A percentile compares a stretch with the other conserved stretches of the same genome.
Evolutionary conservation across 139 green algal genomes (phyloP).

Genomic region (Chlorella sorokiniana): DNA sequence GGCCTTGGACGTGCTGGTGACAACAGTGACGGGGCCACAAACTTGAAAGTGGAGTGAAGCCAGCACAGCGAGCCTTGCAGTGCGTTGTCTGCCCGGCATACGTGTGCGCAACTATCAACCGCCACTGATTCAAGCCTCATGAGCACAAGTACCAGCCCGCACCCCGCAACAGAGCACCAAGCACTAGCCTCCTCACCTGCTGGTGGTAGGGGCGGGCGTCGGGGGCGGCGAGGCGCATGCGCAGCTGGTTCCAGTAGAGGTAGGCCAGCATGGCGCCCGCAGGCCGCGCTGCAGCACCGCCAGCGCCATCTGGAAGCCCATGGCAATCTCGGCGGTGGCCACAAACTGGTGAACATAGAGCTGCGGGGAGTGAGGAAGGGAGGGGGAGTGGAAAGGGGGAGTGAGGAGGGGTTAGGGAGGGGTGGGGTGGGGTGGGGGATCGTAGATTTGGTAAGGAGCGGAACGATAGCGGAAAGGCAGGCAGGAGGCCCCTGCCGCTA

Average conservation of each 20-base stretch:
- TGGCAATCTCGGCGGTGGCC: constrained; percentile 1
- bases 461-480: too few relatives aligned
- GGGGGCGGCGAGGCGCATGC: constrained; percentile 29
- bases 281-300: constrained; percentile 13
- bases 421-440: not conserved
- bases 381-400: not conserved
- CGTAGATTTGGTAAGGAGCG: too few relatives aligned
- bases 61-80: too few relatives aligned
- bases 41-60: too few relatives aligned
- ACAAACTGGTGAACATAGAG: not conserved
- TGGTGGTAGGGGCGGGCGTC: constrained; percentile 32
- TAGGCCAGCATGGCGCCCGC: constrained; percentile 23
- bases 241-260: constrained; percentile 21
- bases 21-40: too few relatives aligned
- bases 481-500: too few relatives aligned
- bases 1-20: too few relatives aligned
- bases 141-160: not conserved
- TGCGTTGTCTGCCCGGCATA: too few relatives aligned
- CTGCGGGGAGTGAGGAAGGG: not conserved
- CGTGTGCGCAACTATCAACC: not conserved
- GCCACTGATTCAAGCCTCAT: not conserved
- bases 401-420: not conserved
- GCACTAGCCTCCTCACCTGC: constrained; percentile 1
- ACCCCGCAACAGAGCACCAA: not conserved
- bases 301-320: constrained; percentile 30